These are phyloP conservation scores for Beta macrorhiza DNA, from an alignment of 179 eudicot genomes.

Conservation along the genomic window DNA sequence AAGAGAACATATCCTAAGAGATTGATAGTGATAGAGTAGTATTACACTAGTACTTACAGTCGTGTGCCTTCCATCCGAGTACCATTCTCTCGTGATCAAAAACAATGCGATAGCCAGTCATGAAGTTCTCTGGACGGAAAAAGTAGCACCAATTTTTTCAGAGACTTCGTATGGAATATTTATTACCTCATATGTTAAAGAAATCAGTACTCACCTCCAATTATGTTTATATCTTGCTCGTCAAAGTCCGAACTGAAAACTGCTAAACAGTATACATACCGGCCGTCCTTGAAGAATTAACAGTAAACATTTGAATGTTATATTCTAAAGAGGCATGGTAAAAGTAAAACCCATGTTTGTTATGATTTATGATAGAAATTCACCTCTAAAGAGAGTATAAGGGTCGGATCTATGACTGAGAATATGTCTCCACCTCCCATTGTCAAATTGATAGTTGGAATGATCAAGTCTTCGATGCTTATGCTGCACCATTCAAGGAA, in stretches of 20 bases:
- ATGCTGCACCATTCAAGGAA: conserved; percentile 39
- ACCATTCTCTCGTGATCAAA: conserved; percentile 78
- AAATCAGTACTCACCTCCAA: conserved; percentile 58
- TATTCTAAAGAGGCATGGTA: conserved; percentile 7
- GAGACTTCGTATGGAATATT: neutral
- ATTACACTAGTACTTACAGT: conserved; percentile 53
- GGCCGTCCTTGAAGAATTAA: conserved; percentile 27
- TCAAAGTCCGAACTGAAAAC: conserved; percentile 48
- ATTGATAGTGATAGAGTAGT: neutral
- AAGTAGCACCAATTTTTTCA: neutral
- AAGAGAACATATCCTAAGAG: neutral
- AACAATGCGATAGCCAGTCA: conserved; percentile 78
- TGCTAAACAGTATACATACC: conserved; percentile 54
- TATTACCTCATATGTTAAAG: neutral
- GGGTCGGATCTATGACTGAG: conserved; percentile 39
- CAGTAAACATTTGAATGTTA: neutral
- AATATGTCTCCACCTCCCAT: conserved; percentile 56
- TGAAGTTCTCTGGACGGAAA: conserved; percentile 66
- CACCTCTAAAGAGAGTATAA: conserved; percentile 25
- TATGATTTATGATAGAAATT: neutral
- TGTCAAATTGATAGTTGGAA: conserved; percentile 54
- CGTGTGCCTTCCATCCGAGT: conserved; percentile 70
- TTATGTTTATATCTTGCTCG: conserved; percentile 44
- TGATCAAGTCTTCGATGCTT: conserved; percentile 22
- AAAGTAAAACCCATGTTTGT: neutral